These are phyloP conservation scores for Colletotrichum ledebouriae DNA, from an alignment of 2,329 filamentous ascomycete species.

Conservation along the genomic window DNA sequence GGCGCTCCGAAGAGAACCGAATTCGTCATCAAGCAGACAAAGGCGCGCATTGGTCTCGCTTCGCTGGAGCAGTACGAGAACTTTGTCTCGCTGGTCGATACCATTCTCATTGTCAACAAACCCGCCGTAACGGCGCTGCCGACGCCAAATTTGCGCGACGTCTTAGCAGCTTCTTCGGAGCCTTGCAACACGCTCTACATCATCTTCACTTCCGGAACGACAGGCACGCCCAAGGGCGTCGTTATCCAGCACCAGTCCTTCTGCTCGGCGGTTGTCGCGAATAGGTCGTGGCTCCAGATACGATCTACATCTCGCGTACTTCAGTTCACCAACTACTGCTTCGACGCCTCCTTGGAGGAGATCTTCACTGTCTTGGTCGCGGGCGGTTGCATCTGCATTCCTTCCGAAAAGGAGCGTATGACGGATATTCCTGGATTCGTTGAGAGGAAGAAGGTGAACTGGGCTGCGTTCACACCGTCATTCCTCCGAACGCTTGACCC, in stretches of 20 bases:
- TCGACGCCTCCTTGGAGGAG: constrained; percentile 66
- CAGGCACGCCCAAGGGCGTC: constrained; percentile 64
- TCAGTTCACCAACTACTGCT: constrained; percentile 67
- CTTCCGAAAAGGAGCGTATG: constrained; percentile 55
- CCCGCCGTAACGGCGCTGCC: neutral
- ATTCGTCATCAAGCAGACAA: constrained; percentile 28
- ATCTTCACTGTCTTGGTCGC: constrained; percentile 64
- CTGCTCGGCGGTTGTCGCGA: constrained; percentile 43
- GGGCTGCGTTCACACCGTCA: constrained; percentile 69
- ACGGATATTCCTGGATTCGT: constrained; percentile 64
- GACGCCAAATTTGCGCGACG: neutral
- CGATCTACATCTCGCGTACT: constrained; percentile 10
- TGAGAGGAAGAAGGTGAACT: constrained; percentile 63
- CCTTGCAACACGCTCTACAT: constrained; percentile 48
- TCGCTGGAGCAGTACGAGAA: constrained; percentile 18
- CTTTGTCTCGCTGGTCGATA: neutral
- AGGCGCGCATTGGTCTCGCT: constrained; percentile 8
- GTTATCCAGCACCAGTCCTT: constrained; percentile 51
- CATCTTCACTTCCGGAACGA: constrained; percentile 68
- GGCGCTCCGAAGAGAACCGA: constrained; percentile 13
- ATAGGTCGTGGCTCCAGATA: constrained; percentile 32
- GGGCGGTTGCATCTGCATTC: constrained; percentile 57
- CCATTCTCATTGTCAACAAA: constrained; percentile 10
- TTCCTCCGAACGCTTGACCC: constrained; percentile 63
- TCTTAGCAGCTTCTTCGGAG: neutral